Percentiles rank a stretch among this genome's conserved stretches.
Conservation (phyloP, 2,329 filamentous ascomycete genomes). For the Lasiodiplodia hormozganensis region DNA sequence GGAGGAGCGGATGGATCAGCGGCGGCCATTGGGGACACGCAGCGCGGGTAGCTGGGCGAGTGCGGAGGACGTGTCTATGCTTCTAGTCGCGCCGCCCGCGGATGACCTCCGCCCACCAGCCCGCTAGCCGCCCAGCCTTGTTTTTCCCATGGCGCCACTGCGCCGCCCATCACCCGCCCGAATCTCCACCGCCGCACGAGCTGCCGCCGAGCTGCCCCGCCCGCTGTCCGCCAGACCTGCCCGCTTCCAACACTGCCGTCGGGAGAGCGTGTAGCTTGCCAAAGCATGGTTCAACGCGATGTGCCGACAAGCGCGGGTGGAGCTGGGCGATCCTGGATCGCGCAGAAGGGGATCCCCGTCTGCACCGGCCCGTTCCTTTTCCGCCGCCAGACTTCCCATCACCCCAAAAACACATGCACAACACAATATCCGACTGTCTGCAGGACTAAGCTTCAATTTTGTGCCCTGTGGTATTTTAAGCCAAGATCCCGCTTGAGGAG, state of each 20-base stretch:
- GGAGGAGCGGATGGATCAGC: conserved; percentile 10
- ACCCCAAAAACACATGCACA: not conserved
- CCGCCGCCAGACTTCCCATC: conserved; percentile 5
- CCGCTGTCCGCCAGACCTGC: too few species aligned
- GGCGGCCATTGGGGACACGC: conserved; percentile 27
- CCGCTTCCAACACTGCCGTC: too few species aligned
- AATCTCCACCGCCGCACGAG: not conserved
- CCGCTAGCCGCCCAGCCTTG: not conserved
- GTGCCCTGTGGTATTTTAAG: too few species aligned
- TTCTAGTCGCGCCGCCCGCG: not conserved
- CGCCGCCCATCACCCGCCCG: not conserved
- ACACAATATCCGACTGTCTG: too few species aligned
- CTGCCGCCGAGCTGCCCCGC: too few species aligned
- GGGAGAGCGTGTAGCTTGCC: too few species aligned
- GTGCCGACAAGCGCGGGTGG: not conserved
- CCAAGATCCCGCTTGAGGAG: too few species aligned
- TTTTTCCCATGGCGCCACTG: too few species aligned
- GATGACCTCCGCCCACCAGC: not conserved
- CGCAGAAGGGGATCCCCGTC: not conserved
- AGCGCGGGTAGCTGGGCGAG: conserved; percentile 10
- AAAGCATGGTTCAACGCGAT: too few species aligned
- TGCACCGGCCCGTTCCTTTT: conserved; percentile 4
- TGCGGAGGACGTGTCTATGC: not conserved
- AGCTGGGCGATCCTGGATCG: not conserved
- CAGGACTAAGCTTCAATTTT: too few species aligned